Evolutionary conservation across 257 asterid genomes (phyloP).

Genomic region (Fraxinus quadrangulata): DNA sequence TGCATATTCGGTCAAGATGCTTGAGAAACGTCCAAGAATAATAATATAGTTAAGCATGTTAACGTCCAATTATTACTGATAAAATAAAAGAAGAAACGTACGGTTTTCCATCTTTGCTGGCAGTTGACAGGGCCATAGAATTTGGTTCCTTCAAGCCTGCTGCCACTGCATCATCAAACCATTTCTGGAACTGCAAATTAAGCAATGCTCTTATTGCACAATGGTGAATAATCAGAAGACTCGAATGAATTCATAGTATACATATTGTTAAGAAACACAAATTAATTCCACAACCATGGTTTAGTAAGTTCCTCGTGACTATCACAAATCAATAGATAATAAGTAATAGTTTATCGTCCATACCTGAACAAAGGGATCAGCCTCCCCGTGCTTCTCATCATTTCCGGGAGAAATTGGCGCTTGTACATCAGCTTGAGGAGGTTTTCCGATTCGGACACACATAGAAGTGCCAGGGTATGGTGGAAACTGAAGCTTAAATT

Average conservation of each 20-base stretch:
- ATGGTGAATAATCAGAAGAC: background rate
- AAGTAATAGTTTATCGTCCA: conserved; percentile 4
- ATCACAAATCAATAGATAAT: background rate
- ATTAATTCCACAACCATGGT: background rate
- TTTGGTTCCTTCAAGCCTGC: conserved; percentile 38
- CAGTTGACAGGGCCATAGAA: conserved; percentile 39
- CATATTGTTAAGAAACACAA: background rate
- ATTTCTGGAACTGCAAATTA: conserved; percentile 37
- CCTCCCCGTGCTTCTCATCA: conserved; percentile 17
- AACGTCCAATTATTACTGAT: background rate
- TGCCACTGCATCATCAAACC: conserved; percentile 36
- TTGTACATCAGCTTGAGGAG: conserved; percentile 21
- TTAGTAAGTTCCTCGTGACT: background rate
- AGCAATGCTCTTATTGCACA: background rate
- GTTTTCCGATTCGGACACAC: conserved; percentile 31
- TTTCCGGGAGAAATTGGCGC: conserved; percentile 11
- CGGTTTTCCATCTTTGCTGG: conserved; percentile 35
- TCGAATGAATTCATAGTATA: background rate
- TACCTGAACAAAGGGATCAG: conserved; percentile 39
- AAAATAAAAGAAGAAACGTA: conserved; percentile 15
- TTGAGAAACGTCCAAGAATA: background rate
- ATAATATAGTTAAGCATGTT: background rate
- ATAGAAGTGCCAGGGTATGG: conserved; percentile 40
- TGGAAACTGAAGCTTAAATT: conserved; percentile 36
- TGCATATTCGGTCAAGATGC: background rate